Conservation (phyloP, 176 grass and related monocot genomes). For the Aegilops longissima region DNA sequence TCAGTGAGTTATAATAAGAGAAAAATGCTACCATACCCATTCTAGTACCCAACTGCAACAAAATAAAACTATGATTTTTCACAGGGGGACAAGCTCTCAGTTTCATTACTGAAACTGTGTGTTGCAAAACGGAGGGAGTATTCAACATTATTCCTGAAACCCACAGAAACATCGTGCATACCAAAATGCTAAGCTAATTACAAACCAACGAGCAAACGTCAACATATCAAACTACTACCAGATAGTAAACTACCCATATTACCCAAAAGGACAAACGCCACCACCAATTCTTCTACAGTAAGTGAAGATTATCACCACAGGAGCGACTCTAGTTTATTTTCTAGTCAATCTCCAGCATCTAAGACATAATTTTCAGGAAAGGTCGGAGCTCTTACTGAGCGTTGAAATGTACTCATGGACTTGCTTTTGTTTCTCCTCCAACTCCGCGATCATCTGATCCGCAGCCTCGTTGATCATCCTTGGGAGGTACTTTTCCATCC, state of each 20-base stretch:
- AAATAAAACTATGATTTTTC: neutral
- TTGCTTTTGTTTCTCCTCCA: conserved; percentile 42
- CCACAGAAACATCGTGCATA: neutral
- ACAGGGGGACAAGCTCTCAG: neutral
- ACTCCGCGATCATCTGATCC: conserved; percentile 43
- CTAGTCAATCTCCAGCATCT: neutral
- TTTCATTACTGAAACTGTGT: neutral
- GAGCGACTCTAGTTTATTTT: neutral
- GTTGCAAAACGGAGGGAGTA: neutral
- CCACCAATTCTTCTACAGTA: neutral
- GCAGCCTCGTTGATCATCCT: conserved; percentile 48
- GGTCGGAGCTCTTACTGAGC: conserved; percentile 12
- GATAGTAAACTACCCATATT: neutral
- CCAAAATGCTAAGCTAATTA: neutral
- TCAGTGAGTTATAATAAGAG: neutral
- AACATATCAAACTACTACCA: conserved; percentile 1
- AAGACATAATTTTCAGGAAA: conserved; percentile 20
- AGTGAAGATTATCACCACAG: neutral
- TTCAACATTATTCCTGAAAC: neutral
- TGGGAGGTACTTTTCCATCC: conserved; percentile 51
- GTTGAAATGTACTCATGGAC: conserved; percentile 46
- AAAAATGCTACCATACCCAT: neutral
- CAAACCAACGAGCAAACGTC: neutral
- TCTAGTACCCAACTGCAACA: neutral
- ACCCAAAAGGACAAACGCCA: neutral